Evolutionary conservation across 129 eudicot genomes (phyloP), one percentile per base, ranked within the genome.

Genomic region (Saposhnikovia divaricata): DNA sequence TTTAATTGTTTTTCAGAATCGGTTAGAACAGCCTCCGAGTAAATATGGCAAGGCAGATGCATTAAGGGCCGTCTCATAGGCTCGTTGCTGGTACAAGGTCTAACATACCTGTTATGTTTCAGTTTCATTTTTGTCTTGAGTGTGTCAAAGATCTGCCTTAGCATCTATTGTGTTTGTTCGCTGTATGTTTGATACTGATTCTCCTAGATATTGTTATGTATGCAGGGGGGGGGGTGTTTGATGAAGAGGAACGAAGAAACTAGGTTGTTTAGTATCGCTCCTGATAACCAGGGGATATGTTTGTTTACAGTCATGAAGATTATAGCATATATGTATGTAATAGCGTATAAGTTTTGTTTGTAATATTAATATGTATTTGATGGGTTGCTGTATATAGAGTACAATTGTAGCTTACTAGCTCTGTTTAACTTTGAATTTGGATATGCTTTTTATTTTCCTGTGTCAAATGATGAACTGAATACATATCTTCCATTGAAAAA

Each of bases 31-130:
- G 76, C 39, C 61, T 82, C 78, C 42, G 50, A 78, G 66, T 39
- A 73, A 82, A 53, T 71, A 16, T 23, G 46, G 28, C 31, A 44
- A 3, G n/a, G 78, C 18, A n/a, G 25, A 51, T 31, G 81, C 27
- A 75, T 21, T 27, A 25, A 59, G 65, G 39, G 81, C 81, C 3
- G 57, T 77, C 78, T 59, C 78, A 72, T 77, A 59, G 71, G 69
- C 57, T 63, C 48, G 16, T 50, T 23, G 8, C 68, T 78, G 81
- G 28, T 42, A 6, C 81, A 78, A 61, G 38, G 74, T 23, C 46
- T 25, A 57, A 34, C 34, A 38, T 31, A 27, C 71, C 31, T 10
- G 71, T 38, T 77, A 61, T 51, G 34, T 73, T 4, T 2, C 18
- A 25, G 46, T 25, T 51, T 31, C 25, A 37, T 31, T 51, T 78